phyloP scores from a whole-genome alignment of 352 stramenopile species.

The Pythium insidiosum region DNA sequence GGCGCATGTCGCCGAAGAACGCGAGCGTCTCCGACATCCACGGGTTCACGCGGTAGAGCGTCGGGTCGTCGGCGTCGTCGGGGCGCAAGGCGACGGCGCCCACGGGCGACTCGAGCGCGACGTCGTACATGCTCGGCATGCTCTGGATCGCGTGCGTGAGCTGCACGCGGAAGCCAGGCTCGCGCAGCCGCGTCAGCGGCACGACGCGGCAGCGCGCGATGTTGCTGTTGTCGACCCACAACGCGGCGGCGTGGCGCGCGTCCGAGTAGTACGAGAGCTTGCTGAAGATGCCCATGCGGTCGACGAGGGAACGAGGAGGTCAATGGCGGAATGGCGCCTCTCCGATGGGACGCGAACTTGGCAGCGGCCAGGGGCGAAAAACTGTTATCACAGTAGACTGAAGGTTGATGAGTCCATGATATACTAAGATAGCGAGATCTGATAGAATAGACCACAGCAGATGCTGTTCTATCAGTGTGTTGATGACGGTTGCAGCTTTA shows the following conservation, averaged over 20 bases:
- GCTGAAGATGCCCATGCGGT: too few relatives aligned
- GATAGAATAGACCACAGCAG: too few relatives aligned
- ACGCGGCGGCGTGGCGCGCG: slow-evolving; percentile 7
- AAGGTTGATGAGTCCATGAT: too few relatives aligned
- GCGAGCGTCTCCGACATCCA: slow-evolving; percentile 11
- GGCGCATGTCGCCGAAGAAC: slow-evolving; percentile 21
- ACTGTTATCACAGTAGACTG: too few relatives aligned
- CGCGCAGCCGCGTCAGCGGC: slow-evolving; percentile 5
- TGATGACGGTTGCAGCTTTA: too few relatives aligned
- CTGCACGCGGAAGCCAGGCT: slow-evolving; percentile 7
- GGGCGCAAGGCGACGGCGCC: slow-evolving; percentile 13
- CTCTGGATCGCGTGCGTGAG: slow-evolving; percentile 18
- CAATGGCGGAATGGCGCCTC: too few relatives aligned
- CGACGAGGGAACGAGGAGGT: too few relatives aligned
- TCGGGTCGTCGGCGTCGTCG: neutral
- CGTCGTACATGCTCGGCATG: slow-evolving; percentile 16
- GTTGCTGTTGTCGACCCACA: slow-evolving; percentile 23
- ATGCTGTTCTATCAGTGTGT: too few relatives aligned
- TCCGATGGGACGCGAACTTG: too few relatives aligned
- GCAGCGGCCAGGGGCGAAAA: too few relatives aligned
- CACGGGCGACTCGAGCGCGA: slow-evolving; percentile 13
- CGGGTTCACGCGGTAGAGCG: slow-evolving; percentile 3
- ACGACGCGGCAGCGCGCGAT: slow-evolving; percentile 19
- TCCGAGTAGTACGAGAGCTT: too few relatives aligned
- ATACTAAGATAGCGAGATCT: too few relatives aligned